A percentile compares a stretch with the other conserved stretches of the same genome.
Evolutionary conservation across 805 yeast species (phyloP).

Genomic region (Millerozyma acaciae): DNA sequence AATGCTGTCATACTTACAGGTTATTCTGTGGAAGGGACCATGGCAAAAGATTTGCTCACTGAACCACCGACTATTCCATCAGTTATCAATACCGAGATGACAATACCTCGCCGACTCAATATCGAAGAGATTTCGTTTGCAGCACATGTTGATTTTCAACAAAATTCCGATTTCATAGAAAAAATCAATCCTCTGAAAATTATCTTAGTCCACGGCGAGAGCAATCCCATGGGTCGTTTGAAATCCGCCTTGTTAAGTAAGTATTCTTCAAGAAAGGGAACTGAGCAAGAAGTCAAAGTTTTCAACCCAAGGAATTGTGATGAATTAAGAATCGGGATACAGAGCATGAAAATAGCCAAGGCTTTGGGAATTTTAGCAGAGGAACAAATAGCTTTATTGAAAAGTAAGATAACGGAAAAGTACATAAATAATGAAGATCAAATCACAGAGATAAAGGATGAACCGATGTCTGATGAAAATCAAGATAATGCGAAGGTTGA

Average conservation of each 20-base stretch:
- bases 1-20: slow-evolving; percentile 89
- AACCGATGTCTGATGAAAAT: slow-evolving; percentile 8
- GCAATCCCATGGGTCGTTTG: slow-evolving; percentile 96
- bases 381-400: slow-evolving; percentile 29
- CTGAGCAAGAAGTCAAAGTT: slow-evolving; percentile 85
- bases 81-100: slow-evolving; percentile 69
- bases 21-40: slow-evolving; percentile 96
- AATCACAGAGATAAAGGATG: slow-evolving; percentile 10
- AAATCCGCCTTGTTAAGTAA: slow-evolving; percentile 89
- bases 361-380: slow-evolving; percentile 54
- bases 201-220: slow-evolving; percentile 94
- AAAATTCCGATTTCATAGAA: slow-evolving; percentile 88
- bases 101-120: slow-evolving; percentile 80
- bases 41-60: slow-evolving; percentile 85
- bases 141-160: slow-evolving; percentile 98
- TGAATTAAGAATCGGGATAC: slow-evolving; percentile 68
- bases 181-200: slow-evolving; percentile 79
- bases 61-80: slow-evolving; percentile 93
- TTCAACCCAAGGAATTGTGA: slow-evolving; percentile 92
- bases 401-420: slow-evolving; percentile 46
- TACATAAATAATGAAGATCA: slow-evolving; percentile 32
- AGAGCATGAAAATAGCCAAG: slow-evolving; percentile 81
- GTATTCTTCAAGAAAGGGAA: slow-evolving; percentile 74
- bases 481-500: slow-evolving; percentile 8
- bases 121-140: slow-evolving; percentile 97